Conservation (phyloP, 2,329 filamentous ascomycete genomes). For the Exophiala phaeomuriformis region DNA sequence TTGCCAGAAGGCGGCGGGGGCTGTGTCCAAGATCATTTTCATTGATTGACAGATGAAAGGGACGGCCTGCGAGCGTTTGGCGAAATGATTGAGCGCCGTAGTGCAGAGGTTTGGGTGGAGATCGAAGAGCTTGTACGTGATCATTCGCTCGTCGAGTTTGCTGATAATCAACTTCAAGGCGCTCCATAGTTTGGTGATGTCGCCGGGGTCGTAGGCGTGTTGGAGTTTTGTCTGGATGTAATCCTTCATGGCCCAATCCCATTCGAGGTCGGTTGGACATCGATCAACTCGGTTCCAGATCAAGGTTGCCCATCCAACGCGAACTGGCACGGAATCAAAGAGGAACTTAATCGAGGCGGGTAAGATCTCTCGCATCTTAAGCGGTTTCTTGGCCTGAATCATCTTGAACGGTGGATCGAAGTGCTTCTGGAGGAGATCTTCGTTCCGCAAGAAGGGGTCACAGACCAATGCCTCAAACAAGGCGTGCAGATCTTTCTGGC, state of each 20-base stretch:
- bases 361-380: constrained; percentile 67
- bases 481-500: constrained; percentile 61
- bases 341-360: constrained; percentile 81
- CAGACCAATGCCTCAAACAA: constrained; percentile 87
- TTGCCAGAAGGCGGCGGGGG: constrained; percentile 78
- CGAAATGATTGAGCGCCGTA: constrained; percentile 59
- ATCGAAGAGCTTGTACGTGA: constrained; percentile 69
- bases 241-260: constrained; percentile 78
- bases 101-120: constrained; percentile 64
- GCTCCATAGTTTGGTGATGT: constrained; percentile 70
- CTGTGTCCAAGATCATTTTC: constrained; percentile 63
- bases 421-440: constrained; percentile 46
- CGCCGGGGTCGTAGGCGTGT: constrained; percentile 49
- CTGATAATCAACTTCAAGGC: constrained; percentile 67
- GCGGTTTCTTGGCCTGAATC: constrained; percentile 68
- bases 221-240: constrained; percentile 61
- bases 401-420: constrained; percentile 81
- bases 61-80: constrained; percentile 55
- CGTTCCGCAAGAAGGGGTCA: constrained; percentile 61
- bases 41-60: constrained; percentile 64
- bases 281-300: constrained; percentile 62
- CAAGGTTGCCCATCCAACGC: constrained; percentile 59
- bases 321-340: constrained; percentile 61
- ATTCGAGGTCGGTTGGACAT: constrained; percentile 62
- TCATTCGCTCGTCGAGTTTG: constrained; percentile 63